Base-by-base conservation (phyloP, 164 flowering plant species). In the Berberis thunbergii region DNA sequence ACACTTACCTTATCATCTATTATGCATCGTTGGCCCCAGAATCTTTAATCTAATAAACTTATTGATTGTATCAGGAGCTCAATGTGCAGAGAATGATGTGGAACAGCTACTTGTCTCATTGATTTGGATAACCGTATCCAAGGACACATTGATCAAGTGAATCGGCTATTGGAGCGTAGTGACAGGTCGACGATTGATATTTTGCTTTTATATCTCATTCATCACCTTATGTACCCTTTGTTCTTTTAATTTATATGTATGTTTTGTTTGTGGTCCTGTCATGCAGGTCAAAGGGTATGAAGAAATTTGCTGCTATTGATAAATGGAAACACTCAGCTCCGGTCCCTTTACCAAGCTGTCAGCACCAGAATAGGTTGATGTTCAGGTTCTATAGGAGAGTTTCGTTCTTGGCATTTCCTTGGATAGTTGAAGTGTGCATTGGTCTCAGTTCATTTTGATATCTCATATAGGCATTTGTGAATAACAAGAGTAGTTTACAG, bases 281-380 rank as follows among this genome's bases (percentile, higher is more conserved):
- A 3, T 41, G 67, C 87, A 93, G 98, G 77, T 88, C 96, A 6
- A 95, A 91, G 80, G 99, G 97, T 59, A 84, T 83, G 94, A 87
- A 87, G 72, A 91, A 89, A 75, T 88, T 85, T 64, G 68, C 86
- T 6, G 97, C 97, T n/a, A 73, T 95, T 59, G 97, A 95, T 46
- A 95, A 91, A 74, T 95, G 99, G 99, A 95, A n/a, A 91, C 81
- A 80, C 91, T 8, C 99, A 91, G 81, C 89, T 95, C 5, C 79
- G 71, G 72, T 85, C 94, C 26, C 83, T 95, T 10, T 82, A 78
- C 63, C 97, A 84, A 68, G 88, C 90, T 46, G 66, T 95, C 41
- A 67, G 79, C 80, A 91, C 85, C 70, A 70, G 94, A 63, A 83
- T 94, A 6, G 78, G 78, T 67, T 83, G 76, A 83, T 62, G n/a